Percentiles rank a stretch among this genome's conserved stretches.
Evolutionary conservation across 148 eudicot species (phyloP).

Genomic region (Camellia lanceoleosa): DNA sequence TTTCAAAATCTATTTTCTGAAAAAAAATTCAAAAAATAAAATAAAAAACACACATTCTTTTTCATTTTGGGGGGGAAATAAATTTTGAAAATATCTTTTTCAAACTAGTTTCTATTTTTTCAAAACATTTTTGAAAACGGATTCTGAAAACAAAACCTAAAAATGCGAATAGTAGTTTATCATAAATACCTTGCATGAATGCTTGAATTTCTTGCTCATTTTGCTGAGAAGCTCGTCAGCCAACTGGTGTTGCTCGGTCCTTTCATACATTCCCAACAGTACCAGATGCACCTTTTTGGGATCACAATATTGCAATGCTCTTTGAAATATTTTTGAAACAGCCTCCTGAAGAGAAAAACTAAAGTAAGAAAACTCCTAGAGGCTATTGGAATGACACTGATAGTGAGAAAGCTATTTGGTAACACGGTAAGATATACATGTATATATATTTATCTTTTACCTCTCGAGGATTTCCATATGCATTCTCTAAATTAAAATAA

Average conservation of each 20-base stretch:
- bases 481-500: constrained; percentile 89
- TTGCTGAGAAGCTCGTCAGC: constrained; percentile 75
- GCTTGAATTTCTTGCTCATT: constrained; percentile 83
- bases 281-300: constrained; percentile 78
- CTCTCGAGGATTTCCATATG: constrained; percentile 79
- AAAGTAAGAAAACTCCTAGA: not conserved
- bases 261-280: constrained; percentile 75
- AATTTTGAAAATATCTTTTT: too few relatives aligned
- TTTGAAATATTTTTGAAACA: constrained; percentile 61
- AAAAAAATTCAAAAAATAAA: too few relatives aligned
- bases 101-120: too few relatives aligned
- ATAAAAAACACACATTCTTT: too few relatives aligned
- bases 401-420: not conserved
- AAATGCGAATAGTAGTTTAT: not conserved
- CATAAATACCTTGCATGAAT: constrained; percentile 64
- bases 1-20: too few relatives aligned
- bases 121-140: too few relatives aligned
- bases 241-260: constrained; percentile 71
- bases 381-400: not conserved
- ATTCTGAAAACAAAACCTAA: too few relatives aligned
- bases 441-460: constrained; percentile 22
- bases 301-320: constrained; percentile 91
- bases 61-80: too few relatives aligned
- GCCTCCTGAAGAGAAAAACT: constrained; percentile 55
- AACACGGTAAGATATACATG: not conserved